These are phyloP conservation scores for Stagonosporopsis tanaceti DNA, from an alignment of 2,329 filamentous ascomycete genomes.

Conservation along the genomic window DNA sequence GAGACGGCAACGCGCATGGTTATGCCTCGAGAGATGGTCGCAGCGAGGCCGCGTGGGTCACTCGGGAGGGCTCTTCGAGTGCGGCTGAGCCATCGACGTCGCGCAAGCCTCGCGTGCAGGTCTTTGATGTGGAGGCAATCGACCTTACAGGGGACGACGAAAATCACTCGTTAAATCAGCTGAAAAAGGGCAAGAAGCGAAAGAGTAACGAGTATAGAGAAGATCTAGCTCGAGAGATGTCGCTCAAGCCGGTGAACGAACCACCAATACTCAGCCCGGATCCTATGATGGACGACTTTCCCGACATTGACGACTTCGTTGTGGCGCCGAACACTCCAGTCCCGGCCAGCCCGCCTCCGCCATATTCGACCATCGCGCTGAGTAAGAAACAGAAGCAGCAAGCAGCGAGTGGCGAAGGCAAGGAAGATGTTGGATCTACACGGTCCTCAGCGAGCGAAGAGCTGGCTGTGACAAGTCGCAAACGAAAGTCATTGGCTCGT, in stretches of 20 bases:
- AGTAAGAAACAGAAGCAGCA: slow-evolving; percentile 8
- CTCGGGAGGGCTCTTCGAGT: slow-evolving; percentile 11
- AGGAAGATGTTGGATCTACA: slow-evolving; percentile 22
- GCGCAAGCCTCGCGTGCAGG: slow-evolving; percentile 20
- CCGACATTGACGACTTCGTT: slow-evolving; percentile 50
- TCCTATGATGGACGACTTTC: slow-evolving; percentile 41
- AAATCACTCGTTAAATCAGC: slow-evolving; percentile 18
- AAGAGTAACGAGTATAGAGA: slow-evolving; percentile 56
- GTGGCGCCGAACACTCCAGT: slow-evolving; percentile 29
- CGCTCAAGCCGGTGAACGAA: slow-evolving; percentile 25
- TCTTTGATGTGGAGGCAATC: slow-evolving; percentile 44
- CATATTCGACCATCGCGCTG: slow-evolving; percentile 55
- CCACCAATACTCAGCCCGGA: slow-evolving; percentile 25
- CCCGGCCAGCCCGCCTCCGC: slow-evolving; percentile 45
- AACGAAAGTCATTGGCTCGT: slow-evolving; percentile 44
- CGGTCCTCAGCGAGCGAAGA: slow-evolving; percentile 27
- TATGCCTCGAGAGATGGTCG: background rate
- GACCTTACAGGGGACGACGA: slow-evolving; percentile 47
- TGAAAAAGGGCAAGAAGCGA: slow-evolving; percentile 50
- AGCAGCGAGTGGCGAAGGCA: slow-evolving; percentile 3
- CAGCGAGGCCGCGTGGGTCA: slow-evolving; percentile 6
- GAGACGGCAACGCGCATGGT: slow-evolving; percentile 1
- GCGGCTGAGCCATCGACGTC: slow-evolving; percentile 15
- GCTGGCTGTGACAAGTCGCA: slow-evolving; percentile 27
- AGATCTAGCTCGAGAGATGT: slow-evolving; percentile 30